phyloP scores from a whole-genome alignment of 768 basidiomycete species.

The Solioccasus polychromus region DNA sequence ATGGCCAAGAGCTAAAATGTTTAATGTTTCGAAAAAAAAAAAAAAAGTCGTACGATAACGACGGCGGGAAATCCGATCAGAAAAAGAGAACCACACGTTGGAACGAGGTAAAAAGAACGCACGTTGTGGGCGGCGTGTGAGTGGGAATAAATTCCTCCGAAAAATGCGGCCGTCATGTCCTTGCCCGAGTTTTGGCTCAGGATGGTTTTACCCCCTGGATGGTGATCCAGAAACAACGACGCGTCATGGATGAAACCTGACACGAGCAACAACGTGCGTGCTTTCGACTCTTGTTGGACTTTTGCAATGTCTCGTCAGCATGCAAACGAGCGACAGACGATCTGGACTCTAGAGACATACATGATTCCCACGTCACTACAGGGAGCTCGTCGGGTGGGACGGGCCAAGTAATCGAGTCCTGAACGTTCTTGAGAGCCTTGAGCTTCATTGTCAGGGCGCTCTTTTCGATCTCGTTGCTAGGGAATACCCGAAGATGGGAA shows the following conservation, averaged over 20 bases:
- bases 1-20: conserved; percentile 57
- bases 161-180: conserved; percentile 83
- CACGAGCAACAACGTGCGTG: conserved; percentile 65
- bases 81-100: neutral
- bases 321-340: conserved; percentile 1
- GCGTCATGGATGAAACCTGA: conserved; percentile 89
- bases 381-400: conserved; percentile 56
- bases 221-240: conserved; percentile 65
- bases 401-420: conserved; percentile 67
- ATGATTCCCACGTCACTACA: conserved; percentile 78
- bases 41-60: neutral
- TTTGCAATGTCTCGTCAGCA: conserved; percentile 1
- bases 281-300: conserved; percentile 70
- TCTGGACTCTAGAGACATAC: conserved; percentile 39
- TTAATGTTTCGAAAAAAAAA: neutral
- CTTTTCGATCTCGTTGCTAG: conserved; percentile 84
- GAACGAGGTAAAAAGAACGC: conserved; percentile 23
- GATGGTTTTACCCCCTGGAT: conserved; percentile 73
- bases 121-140: conserved; percentile 82
- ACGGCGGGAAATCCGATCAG: conserved; percentile 5
- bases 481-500: conserved; percentile 79
- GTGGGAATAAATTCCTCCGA: conserved; percentile 80
- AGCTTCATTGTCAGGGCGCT: conserved; percentile 81
- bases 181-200: conserved; percentile 65
- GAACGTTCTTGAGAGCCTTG: conserved; percentile 62